phyloP scores from a whole-genome alignment of 2,329 filamentous ascomycete species.

The Aspergillus aculeatinus region DNA sequence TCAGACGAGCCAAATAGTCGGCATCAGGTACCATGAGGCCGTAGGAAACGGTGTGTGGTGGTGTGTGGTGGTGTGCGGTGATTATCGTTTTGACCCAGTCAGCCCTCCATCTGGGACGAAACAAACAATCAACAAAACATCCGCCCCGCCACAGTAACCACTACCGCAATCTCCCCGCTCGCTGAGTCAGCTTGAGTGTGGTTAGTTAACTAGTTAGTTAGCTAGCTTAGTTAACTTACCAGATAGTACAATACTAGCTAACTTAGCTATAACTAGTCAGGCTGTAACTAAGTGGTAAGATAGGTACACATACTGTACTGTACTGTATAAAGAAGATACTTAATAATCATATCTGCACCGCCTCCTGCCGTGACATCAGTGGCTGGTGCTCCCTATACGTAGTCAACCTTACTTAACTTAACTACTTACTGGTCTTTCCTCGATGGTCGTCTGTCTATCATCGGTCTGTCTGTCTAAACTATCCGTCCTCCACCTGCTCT shows the following conservation, averaged over 20 bases:
- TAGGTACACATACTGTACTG: too few relatives aligned
- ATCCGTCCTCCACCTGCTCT: not conserved
- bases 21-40: not conserved
- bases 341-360: not conserved
- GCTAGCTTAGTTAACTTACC: too few relatives aligned
- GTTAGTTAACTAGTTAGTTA: not conserved
- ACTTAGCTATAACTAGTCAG: too few relatives aligned
- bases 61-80: not conserved
- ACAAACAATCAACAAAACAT: constrained; percentile 41
- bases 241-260: too few relatives aligned
- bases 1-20: too few relatives aligned
- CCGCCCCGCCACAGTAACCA: constrained; percentile 29
- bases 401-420: not conserved
- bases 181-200: not conserved
- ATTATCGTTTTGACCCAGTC: not conserved
- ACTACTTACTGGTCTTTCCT: too few relatives aligned
- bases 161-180: constrained; percentile 15
- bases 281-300: too few relatives aligned
- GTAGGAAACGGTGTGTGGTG: constrained; percentile 8
- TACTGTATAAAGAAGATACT: not conserved
- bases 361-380: constrained; percentile 12
- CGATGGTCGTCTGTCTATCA: too few relatives aligned
- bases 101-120: constrained; percentile 6
- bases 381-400: not conserved
- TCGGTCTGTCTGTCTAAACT: not conserved